Percentiles rank a stretch among this genome's conserved stretches.
These are phyloP conservation scores for Intubia oerlemansii DNA, from an alignment of 2,329 filamentous ascomycete genomes.

Conservation along the genomic window DNA sequence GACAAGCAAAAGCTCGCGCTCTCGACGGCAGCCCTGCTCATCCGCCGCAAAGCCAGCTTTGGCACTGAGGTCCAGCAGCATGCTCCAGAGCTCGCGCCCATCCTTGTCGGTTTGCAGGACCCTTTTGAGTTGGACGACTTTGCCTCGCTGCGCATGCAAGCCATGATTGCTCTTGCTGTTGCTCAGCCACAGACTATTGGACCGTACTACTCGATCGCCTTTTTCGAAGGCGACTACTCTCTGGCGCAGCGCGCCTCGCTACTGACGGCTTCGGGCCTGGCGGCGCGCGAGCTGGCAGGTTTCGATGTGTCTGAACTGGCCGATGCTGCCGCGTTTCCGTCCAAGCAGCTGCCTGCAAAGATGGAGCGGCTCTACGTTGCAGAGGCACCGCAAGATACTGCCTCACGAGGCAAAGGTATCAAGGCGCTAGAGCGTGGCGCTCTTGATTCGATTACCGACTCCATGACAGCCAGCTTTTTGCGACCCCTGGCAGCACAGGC, in stretches of 20 bases:
- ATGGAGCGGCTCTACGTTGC: conserved; percentile 49
- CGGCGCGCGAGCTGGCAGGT: conserved; percentile 68
- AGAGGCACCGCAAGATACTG: conserved; percentile 9
- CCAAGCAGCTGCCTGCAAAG: conserved; percentile 52
- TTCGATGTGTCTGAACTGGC: conserved; percentile 37
- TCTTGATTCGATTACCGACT: conserved; percentile 45
- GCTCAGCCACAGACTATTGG: conserved; percentile 59
- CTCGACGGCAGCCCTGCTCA: conserved; percentile 53
- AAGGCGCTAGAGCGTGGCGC: conserved; percentile 33
- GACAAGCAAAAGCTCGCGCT: conserved; percentile 69
- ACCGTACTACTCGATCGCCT: conserved; percentile 63
- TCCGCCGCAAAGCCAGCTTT: conserved; percentile 72
- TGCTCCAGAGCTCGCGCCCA: conserved; percentile 54
- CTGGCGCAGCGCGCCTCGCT: conserved; percentile 64
- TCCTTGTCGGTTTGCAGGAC: conserved; percentile 65
- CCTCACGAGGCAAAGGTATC: conserved; percentile 15
- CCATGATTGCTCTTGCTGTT: conserved; percentile 62
- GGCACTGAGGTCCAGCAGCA: conserved; percentile 78
- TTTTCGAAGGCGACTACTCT: conserved; percentile 85
- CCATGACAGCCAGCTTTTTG: conserved; percentile 51
- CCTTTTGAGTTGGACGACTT: conserved; percentile 68
- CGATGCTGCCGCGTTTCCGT: conserved; percentile 43
- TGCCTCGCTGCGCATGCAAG: conserved; percentile 51
- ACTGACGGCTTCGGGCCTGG: conserved; percentile 61
- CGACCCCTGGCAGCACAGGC: conserved; percentile 63